Base-by-base conservation (phyloP, 139 green algal species). In the Ulvella scutata region DNA sequence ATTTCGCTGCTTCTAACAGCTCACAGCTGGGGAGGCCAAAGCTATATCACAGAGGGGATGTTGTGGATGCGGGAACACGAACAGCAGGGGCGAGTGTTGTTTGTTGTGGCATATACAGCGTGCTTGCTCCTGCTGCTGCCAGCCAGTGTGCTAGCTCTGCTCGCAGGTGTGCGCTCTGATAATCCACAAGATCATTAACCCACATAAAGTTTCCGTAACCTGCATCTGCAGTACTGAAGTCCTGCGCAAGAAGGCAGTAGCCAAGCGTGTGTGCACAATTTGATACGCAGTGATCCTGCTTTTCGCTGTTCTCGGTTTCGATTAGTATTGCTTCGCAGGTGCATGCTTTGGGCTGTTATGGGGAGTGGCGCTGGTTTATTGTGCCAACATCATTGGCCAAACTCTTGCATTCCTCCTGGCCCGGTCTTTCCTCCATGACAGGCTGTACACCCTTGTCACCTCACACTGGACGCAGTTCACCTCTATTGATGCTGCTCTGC, bases 401-500 rank as follows among this genome's bases (percentile, higher is more conserved):
- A 61, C 78, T 21, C 38, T 85, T 35, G 82, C 84, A 3, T 89
- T 89, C 78, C 79, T 89, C 72, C 77, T 87, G 4, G 84, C 77
- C 0, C 51, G 82, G 3, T 86, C 87, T 76, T 73, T 89, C 26
- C 84, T 89, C 62, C 51, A 80, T 0, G 61, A 79, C 34, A 67
- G 72, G 0, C 82, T 89, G 28, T 80, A 79, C 74, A 36, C 62
- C 73, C 37, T 59, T 26, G 38, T 76, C n/a, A 72, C 62, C 3
- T 17, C 59, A 4, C 59, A 60, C 28, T 83, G 72, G 51, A 62
- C 76, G 9, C 74, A 67, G 72, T 82, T 80, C 28, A 43, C 72
- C 38, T 29, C 78, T 6, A 79, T 81, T 43, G 81, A 89, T 37
- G 44, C 73, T 7, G 79, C 82, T 7, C 82, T 87, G 61, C 78